These are phyloP conservation scores for Phialocephala subalpina DNA, from an alignment of 2,329 filamentous ascomycete genomes.

Conservation along the genomic window DNA sequence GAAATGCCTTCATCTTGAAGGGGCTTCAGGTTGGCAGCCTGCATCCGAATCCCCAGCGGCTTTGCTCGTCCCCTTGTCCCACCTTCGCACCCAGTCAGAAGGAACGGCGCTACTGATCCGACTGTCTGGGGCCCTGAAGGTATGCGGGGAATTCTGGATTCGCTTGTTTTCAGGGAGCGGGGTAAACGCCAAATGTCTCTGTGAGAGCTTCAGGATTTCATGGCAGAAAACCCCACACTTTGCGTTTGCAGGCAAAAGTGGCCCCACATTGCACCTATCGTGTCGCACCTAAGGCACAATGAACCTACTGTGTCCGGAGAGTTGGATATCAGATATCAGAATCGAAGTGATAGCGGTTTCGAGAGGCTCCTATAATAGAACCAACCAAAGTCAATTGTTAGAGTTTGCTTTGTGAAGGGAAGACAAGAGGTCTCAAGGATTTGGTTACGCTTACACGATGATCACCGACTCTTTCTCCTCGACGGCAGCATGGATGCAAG, in stretches of 20 bases:
- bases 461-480: constrained; percentile 24
- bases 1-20: neutral
- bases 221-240: constrained; percentile 8
- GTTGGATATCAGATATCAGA: constrained; percentile 2
- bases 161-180: constrained; percentile 11
- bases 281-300: neutral
- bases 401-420: neutral
- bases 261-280: constrained; percentile 3
- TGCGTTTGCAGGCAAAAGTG: neutral
- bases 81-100: neutral
- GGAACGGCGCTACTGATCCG: neutral
- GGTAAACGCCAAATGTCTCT: neutral
- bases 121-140: neutral
- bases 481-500: constrained; percentile 27
- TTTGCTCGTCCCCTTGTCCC: neutral
- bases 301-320: neutral
- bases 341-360: neutral
- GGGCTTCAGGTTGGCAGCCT: neutral
- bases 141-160: neutral
- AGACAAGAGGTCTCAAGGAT: neutral
- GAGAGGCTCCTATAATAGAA: neutral
- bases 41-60: neutral
- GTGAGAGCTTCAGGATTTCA: neutral
- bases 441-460: constrained; percentile 13
- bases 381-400: constrained; percentile 1